Base-by-base conservation (phyloP, 202 grass and related monocot genomes). In the Zizania palustris region DNA sequence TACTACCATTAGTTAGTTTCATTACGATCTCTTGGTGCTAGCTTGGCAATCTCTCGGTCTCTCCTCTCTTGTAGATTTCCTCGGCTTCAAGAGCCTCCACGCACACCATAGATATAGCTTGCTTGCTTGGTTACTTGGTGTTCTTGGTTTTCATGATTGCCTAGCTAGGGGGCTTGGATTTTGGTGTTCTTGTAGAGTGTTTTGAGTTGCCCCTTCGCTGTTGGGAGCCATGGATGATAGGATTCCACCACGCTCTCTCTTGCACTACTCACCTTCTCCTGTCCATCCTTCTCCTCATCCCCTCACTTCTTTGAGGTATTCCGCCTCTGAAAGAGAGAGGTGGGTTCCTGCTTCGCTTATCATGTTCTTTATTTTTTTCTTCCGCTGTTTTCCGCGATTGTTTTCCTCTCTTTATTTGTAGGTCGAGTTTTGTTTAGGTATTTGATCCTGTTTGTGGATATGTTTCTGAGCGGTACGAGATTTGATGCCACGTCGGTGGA, bases 311-410 rank as follows among this genome's bases (percentile, higher is more conserved):
- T 72, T 96, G 89, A 93, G 92, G 88, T 96, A 89, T 66, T 89
- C 96, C 65, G 44, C 92, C 46, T 99, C 96, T 62, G 92, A 99
- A 6, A 93, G 85, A 84, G 96, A 99, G 67, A 99, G 96, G 96
- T 99, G 72, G 15, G 92, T 76, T 36, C 56, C 49, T 76, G 35
- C 71, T 78, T 68, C 34, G 72, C 65, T 45, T 45, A 51, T 84
- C 67, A 45, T 81, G 38, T 34, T 90, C 60, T 78, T 83, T 37
- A 49, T 55, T 20, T 55, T 42, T 13, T 72, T 66, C 49, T 33
- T 16, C 1, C 58, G 53, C 19, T 66, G 2, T 50, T 75, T 38
- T 35, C 40, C 41, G 66, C 22, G 37, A 45, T 49, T 78, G 13
- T 40, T 58, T 44, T 55, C 9, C 53, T 56, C 37, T 22, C 21